Evolutionary conservation across 2,329 filamentous ascomycete genomes (phyloP), one percentile per base, ranked within the genome.

Genomic region (Microcyclosporella mali): DNA sequence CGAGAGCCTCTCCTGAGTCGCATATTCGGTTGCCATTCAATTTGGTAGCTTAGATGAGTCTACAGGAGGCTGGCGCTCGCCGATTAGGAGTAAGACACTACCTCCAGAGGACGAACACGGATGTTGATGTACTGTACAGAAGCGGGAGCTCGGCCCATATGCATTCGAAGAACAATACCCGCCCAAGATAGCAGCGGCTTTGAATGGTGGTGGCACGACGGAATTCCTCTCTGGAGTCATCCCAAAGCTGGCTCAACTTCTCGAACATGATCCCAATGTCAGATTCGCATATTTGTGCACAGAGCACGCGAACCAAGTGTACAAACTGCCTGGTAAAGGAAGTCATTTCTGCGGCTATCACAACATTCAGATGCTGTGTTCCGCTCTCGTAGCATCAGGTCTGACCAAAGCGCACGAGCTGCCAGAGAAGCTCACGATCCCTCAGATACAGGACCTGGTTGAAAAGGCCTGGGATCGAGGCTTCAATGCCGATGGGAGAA

Each of bases 341-440:
- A 42, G 41, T 1, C 85, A 86, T 2, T 95, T 97, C 60, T 97
- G 90, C 61, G 89, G 89, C 2, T 97, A 95, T 60, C 77, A 89
- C 9, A 97, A 95, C 58, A 92, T 95, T 18, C 90, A 97, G 62
- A 94, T 94, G 84, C 66, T 95, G 52, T 70, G 43, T 31, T 36
- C 46, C 12, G 27, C 43, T 9, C 12, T 53, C 1, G 18, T 38
- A 2, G 21, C 25, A 9, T 12, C 15, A 4, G 15, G 81, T n/a
- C 17, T 11, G 3, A 15, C 6, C 19, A 15, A 31, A 8, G 6
- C 19, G 14, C n/a, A 17, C 1, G 68, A 70, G 3, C 70, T 59
- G 15, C 17, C 21, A 17, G 7, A 14, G 17, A 48, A 47, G 33
- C 88, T 88, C 0, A 79, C 78, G 1, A 84, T 97, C 19, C 78